These are phyloP conservation scores for Solanum appendiculatum DNA, from an alignment of 257 asterid genomes.

Conservation along the genomic window DNA sequence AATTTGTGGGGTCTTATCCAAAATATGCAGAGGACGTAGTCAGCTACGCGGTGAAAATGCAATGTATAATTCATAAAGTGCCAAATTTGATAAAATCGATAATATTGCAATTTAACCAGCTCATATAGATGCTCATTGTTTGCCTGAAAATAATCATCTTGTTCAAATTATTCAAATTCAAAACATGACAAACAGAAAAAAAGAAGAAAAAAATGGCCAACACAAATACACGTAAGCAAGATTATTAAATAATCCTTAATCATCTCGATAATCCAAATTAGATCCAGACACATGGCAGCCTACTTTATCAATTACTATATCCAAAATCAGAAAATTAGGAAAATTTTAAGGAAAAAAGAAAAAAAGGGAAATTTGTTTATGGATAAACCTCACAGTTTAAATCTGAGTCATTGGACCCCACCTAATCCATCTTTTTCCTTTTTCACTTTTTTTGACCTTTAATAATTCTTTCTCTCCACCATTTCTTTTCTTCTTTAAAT, in stretches of 20 bases:
- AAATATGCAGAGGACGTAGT: not conserved
- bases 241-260: not conserved
- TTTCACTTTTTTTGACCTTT: not conserved
- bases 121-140: not conserved
- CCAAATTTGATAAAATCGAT: not conserved
- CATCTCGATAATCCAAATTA: not conserved
- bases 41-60: slow-evolving; percentile 5
- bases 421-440: slow-evolving; percentile 5
- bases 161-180: not conserved
- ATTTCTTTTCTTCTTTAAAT: not conserved
- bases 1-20: not conserved
- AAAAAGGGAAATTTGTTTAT: slow-evolving; percentile 1
- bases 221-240: not conserved
- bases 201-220: not conserved
- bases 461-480: not conserved
- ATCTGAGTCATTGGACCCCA: slow-evolving; percentile 25
- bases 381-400: slow-evolving; percentile 26
- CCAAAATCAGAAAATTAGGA: not conserved
- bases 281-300: not conserved
- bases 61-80: not conserved
- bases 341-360: not conserved
- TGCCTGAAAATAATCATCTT: not conserved
- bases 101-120: not conserved
- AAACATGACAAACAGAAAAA: not conserved
- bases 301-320: not conserved